phyloP scores from a whole-genome alignment of 108 stramenopile genomes.

The Cyclostephanos invisitatus region DNA sequence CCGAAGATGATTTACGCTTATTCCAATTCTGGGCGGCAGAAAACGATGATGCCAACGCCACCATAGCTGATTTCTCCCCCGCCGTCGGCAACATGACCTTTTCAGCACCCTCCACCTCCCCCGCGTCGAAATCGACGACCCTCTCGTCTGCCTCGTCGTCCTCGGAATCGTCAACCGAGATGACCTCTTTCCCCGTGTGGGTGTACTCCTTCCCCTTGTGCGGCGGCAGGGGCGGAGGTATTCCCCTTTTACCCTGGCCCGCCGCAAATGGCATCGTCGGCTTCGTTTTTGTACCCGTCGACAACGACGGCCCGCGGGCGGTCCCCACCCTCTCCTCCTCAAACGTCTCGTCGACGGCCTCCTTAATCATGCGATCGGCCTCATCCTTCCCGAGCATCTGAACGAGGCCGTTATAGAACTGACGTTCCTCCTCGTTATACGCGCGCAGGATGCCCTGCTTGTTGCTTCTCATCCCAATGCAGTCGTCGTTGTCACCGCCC shows the following conservation, averaged over 20 bases:
- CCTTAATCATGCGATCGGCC: conserved; percentile 9
- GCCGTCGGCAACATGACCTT: too few relatives aligned
- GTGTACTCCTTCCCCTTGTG: too few relatives aligned
- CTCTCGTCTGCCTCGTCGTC: too few relatives aligned
- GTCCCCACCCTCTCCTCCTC: background rate
- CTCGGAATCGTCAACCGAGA: too few relatives aligned
- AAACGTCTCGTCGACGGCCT: conserved; percentile 14
- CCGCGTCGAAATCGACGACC: too few relatives aligned
- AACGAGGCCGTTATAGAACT: background rate
- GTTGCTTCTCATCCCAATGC: background rate
- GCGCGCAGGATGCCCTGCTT: background rate
- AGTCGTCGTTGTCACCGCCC: background rate
- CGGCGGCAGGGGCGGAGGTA: too few relatives aligned
- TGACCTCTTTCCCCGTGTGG: too few relatives aligned
- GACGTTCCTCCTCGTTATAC: conserved; percentile 1
- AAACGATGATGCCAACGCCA: too few relatives aligned
- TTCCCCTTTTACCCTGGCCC: too few relatives aligned
- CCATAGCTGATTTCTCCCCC: too few relatives aligned
- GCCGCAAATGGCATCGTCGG: background rate
- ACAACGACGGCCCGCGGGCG: background rate
- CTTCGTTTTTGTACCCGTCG: background rate
- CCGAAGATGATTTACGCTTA: background rate
- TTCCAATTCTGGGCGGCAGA: background rate
- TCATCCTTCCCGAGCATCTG: conserved; percentile 6
- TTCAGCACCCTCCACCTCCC: too few relatives aligned